phyloP scores from a whole-genome alignment of 129 eudicot genomes.

The Smallanthus sonchifolius region DNA sequence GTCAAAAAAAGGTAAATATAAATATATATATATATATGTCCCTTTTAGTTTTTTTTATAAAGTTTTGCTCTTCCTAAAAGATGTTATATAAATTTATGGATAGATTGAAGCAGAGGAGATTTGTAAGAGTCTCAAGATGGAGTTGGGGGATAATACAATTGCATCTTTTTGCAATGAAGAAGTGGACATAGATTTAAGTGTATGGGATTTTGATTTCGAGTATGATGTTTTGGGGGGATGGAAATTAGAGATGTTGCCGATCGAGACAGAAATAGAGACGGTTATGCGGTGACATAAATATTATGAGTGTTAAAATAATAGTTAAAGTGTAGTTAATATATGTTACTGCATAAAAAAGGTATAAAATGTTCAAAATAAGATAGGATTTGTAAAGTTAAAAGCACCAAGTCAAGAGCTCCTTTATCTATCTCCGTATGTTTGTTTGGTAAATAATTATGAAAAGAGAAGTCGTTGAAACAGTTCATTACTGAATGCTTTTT shows the following conservation, averaged over 20 bases:
- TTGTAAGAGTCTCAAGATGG: slow-evolving; percentile 25
- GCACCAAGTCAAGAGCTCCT: too few species aligned
- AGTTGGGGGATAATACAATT: slow-evolving; percentile 2
- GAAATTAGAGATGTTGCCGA: background rate
- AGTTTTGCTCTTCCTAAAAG: background rate
- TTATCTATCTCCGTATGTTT: too few species aligned
- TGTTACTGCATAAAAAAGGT: too few species aligned
- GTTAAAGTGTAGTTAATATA: too few species aligned
- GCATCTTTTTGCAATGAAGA: background rate
- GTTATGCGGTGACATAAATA: too few species aligned
- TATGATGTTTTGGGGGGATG: slow-evolving; percentile 10
- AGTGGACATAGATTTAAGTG: slow-evolving; percentile 14
- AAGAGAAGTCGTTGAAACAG: too few species aligned
- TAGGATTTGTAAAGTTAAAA: too few species aligned
- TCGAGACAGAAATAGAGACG: background rate
- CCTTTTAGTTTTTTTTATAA: background rate
- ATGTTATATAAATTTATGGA: background rate
- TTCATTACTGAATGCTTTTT: too few species aligned
- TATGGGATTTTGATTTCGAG: slow-evolving; percentile 41
- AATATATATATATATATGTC: too few species aligned
- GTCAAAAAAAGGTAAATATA: slow-evolving; percentile 40
- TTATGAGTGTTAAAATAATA: too few species aligned
- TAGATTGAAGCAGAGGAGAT: slow-evolving; percentile 32
- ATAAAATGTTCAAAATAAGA: too few species aligned
- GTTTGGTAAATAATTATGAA: too few species aligned